These are phyloP conservation scores for Saturnispora bothae DNA, from an alignment of 805 yeast genomes.

Conservation along the genomic window DNA sequence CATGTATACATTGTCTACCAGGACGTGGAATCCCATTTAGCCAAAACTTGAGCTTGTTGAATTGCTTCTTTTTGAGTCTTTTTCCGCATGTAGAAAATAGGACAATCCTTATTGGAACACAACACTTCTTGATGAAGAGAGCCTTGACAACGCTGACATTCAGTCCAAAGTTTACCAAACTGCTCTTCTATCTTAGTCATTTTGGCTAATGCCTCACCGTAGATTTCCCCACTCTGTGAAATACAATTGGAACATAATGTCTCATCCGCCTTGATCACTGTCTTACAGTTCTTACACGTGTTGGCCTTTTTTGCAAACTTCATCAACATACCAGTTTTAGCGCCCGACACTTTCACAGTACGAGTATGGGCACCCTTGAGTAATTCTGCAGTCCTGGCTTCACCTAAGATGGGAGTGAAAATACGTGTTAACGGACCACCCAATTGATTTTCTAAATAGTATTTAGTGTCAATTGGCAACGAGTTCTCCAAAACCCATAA, in stretches of 20 bases:
- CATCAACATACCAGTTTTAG: conserved; percentile 77
- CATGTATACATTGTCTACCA: conserved; percentile 39
- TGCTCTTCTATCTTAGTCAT: conserved; percentile 73
- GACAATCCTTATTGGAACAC: conserved; percentile 94
- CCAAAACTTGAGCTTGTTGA: conserved; percentile 46
- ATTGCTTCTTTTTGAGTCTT: conserved; percentile 67
- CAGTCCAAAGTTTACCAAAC: conserved; percentile 90
- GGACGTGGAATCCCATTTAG: conserved; percentile 51
- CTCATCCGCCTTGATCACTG: conserved; percentile 52
- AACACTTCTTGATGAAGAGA: conserved; percentile 90
- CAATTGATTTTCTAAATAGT: conserved; percentile 84
- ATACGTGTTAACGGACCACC: conserved; percentile 89
- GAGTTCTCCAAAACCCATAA: conserved; percentile 85
- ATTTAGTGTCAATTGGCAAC: conserved; percentile 87
- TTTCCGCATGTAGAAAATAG: conserved; percentile 93
- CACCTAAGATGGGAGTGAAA: conserved; percentile 92
- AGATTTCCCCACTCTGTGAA: conserved; percentile 61
- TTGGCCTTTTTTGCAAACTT: conserved; percentile 84
- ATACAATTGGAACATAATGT: conserved; percentile 69
- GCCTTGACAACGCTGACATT: conserved; percentile 96
- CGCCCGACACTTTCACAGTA: conserved; percentile 60
- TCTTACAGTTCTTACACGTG: conserved; percentile 78
- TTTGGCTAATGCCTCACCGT: conserved; percentile 69
- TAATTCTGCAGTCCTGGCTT: conserved; percentile 65
- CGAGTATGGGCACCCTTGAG: conserved; percentile 79